phyloP scores from a whole-genome alignment of 129 eudicot genomes.

The Flaveria ramosissima region DNA sequence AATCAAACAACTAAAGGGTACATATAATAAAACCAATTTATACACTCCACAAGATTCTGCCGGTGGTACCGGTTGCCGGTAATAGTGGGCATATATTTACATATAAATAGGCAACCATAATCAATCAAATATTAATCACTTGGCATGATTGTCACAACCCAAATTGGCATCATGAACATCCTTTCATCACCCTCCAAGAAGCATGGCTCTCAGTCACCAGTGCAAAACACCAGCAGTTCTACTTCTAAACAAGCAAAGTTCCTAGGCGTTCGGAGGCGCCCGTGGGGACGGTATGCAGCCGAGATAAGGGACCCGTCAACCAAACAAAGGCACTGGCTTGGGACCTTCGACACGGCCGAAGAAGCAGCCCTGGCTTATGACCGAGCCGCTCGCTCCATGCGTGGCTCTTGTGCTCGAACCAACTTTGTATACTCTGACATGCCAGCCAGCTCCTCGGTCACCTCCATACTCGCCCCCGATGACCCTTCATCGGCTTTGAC shows the following conservation, averaged over 20 bases:
- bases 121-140: background rate
- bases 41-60: conserved; percentile 10
- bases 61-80: conserved; percentile 26
- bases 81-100: background rate
- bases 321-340: conserved; percentile 69
- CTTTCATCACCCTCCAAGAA: conserved; percentile 30
- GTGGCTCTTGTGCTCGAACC: conserved; percentile 58
- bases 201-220: conserved; percentile 12
- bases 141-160: conserved; percentile 2
- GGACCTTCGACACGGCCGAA: conserved; percentile 65
- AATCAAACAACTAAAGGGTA: background rate
- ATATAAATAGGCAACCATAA: conserved; percentile 10
- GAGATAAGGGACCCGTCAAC: conserved; percentile 63
- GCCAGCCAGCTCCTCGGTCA: conserved; percentile 51
- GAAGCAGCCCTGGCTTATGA: conserved; percentile 66
- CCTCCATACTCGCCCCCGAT: conserved; percentile 51
- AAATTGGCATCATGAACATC: conserved; percentile 27
- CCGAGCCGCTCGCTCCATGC: conserved; percentile 62
- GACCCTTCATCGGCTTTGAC: conserved; percentile 18
- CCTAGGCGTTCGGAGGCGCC: conserved; percentile 54
- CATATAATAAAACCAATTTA: background rate
- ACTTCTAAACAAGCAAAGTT: conserved; percentile 36
- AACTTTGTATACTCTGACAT: conserved; percentile 61
- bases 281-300: conserved; percentile 69
- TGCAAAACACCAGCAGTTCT: no score